Percentiles rank a stretch among this genome's conserved stretches.
These are phyloP conservation scores for Candida hispaniensis DNA, from an alignment of 805 yeast genomes.

Conservation along the genomic window DNA sequence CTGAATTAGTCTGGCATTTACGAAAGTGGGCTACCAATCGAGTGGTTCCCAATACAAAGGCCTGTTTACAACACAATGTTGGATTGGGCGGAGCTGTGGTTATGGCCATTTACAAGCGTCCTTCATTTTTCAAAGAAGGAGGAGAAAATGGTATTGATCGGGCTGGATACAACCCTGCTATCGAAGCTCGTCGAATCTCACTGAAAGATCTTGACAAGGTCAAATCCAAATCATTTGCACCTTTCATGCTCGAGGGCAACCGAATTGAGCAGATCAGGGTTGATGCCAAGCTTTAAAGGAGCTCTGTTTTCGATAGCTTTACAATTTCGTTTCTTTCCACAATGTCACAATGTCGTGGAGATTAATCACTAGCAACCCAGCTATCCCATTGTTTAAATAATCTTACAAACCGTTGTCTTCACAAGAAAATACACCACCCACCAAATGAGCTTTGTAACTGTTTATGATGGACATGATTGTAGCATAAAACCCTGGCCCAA, in stretches of 20 bases:
- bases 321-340: no score
- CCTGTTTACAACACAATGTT: conserved; percentile 23
- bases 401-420: conserved; percentile 34
- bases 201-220: conserved; percentile 17
- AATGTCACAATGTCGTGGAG: no score
- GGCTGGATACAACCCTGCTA: conserved; percentile 23
- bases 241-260: conserved; percentile 17
- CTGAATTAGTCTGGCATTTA: conserved; percentile 24
- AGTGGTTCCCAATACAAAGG: conserved; percentile 19
- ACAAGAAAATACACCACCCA: conserved; percentile 45
- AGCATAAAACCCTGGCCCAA: conserved; percentile 52
- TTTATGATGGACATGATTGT: conserved; percentile 44
- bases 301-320: no score
- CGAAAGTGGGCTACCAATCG: conserved; percentile 25
- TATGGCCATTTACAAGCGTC: conserved; percentile 22
- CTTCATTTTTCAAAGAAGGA: conserved; percentile 16
- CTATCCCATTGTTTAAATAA: no score
- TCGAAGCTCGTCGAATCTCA: conserved; percentile 20
- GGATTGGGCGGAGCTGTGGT: conserved; percentile 25
- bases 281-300: conserved; percentile 15
- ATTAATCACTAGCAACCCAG: no score
- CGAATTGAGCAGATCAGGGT: conserved; percentile 16
- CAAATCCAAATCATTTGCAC: conserved; percentile 14
- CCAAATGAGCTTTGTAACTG: conserved; percentile 39
- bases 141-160: conserved; percentile 21